Percentiles rank a stretch among this genome's conserved stretches.
These are phyloP conservation scores for Podaxis rugospora DNA, from an alignment of 768 basidiomycete genomes.

Conservation along the genomic window DNA sequence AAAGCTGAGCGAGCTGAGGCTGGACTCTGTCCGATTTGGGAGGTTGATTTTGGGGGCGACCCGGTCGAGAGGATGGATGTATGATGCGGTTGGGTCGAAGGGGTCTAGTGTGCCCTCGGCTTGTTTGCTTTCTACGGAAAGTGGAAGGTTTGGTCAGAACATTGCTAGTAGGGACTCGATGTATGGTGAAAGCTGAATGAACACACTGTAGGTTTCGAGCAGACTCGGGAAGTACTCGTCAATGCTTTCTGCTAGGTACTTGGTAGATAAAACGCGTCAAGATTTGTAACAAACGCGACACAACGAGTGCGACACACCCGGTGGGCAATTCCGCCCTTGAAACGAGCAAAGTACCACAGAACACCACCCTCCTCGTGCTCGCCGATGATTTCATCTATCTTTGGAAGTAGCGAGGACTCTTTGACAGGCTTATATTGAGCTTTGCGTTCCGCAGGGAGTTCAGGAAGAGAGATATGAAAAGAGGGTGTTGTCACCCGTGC, in stretches of 20 bases:
- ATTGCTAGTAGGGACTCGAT: not conserved
- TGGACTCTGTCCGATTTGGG: constrained; percentile 19
- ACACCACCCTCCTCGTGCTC: constrained; percentile 37
- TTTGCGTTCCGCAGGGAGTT: constrained; percentile 32
- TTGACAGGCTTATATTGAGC: constrained; percentile 34
- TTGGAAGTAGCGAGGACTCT: constrained; percentile 25
- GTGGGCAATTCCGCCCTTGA: constrained; percentile 50
- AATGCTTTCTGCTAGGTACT: constrained; percentile 44
- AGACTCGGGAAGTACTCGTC: constrained; percentile 34
- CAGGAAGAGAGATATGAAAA: constrained; percentile 33
- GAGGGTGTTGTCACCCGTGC: constrained; percentile 10
- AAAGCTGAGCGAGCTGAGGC: constrained; percentile 25
- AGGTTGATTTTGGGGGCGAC: constrained; percentile 34
- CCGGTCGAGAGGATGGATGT: constrained; percentile 60
- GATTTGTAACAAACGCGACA: constrained; percentile 9
- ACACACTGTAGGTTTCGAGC: constrained; percentile 54
- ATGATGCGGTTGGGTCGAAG: constrained; percentile 58
- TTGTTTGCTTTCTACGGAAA: constrained; percentile 41
- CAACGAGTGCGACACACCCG: constrained; percentile 37
- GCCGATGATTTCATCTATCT: constrained; percentile 49
- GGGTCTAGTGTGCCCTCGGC: constrained; percentile 33
- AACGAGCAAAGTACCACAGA: constrained; percentile 61
- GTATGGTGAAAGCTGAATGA: not conserved
- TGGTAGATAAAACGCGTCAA: constrained; percentile 23
- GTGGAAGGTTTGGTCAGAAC: not conserved